Base-by-base conservation (phyloP, 2,329 filamentous ascomycete genomes). In the Fusarium luffae region DNA sequence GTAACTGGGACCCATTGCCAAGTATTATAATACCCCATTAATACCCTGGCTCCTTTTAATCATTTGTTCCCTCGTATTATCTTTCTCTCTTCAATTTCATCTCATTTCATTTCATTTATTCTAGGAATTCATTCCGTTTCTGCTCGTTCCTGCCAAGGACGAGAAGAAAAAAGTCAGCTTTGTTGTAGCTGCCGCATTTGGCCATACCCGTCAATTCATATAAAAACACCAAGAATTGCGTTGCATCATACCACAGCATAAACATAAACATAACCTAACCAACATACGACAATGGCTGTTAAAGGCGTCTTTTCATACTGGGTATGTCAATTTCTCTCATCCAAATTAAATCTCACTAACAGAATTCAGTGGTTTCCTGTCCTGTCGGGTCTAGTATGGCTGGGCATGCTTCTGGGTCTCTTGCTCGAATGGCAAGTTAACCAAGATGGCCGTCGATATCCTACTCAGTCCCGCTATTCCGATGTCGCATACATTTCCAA, bases 401-500 rank as follows among this genome's bases (percentile, higher is more conserved):
- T 91, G 14, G 85, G 84, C 66, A 93, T 89, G 77, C 85, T 94
- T 18, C 83, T 93, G 27, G 88, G 86, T 58, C 86, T 94, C 80
- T 82, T 94, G 61, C 83, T 92, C n/a, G 85, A 88, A 79, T 95
- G 92, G 92, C 79, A 86, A 65, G 77, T 88, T 41, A 80, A 87
- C 72, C 79, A 80, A 7, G 79, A 91, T 59, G 79, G 81, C n/a
- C 83, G 81, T 3, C 82, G 82, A 68, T 93, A 92, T 74, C 62
- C 81, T 4, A 90, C 88, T 42, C 92, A 93, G 89, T 78, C 82
- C 21, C 48, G 67, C 0, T 67, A 71, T 32, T 90, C 92, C 76
- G 78, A 72, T 27, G 90, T 95, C 44, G 89, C 92, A 66, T 94
- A 90, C 82, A 93, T 93, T 75, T 91, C 88, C 71, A 88, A 92